Base-by-base conservation (phyloP, 2,329 filamentous ascomycete species). In the Talaromyces albobiverticillius region DNA sequence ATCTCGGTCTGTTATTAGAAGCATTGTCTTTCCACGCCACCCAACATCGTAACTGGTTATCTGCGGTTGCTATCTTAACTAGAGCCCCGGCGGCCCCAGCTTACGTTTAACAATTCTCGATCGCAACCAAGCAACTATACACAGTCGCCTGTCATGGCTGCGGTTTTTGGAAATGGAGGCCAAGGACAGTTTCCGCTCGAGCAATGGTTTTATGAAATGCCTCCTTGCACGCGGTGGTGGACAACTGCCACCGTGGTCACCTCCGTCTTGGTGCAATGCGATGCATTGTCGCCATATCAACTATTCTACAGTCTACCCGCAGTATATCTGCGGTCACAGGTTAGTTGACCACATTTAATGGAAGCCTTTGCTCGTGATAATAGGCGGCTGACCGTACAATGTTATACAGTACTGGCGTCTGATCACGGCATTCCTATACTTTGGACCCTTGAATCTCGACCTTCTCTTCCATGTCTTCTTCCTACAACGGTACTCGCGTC, bases 181-280 rank as follows among this genome's bases (percentile, higher is more conserved):
- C 73, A 76, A 54, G 78, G 79, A 53, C 80, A 82, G 59, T 79
- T 96, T 66, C 94, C 93, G 40, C 81, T 99, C 7, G 94, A 97
- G 74, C 88, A 93, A 62, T 99, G 94, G 94, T 97, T 96, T 74
- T 96, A 90, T 82, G 94, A 99, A 72, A 96, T 96, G 88, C 94
- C 94, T 3, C 85, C 94, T 23, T 95, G 92, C 73, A 99, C 94
- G 34, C 81, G 94, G 58, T 95, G 89, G 87, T 99, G 94, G 94
- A 97, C 94, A 20, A 92, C 90, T 22, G 91, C 92, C 4, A 95
- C 92, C 0, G 85, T 97, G 40, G 78, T 90, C 55, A 94, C 88
- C 10, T 95, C 91, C 62, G 85, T 91, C 14, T 77, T 97, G 62
- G 91, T 97, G 4, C 94, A 97, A 73, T 97, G 91, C 74, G 86